Evolutionary conservation across 768 basidiomycete genomes (phyloP), one percentile per base, ranked within the genome.

Genomic region (Suillus hirtellus): DNA sequence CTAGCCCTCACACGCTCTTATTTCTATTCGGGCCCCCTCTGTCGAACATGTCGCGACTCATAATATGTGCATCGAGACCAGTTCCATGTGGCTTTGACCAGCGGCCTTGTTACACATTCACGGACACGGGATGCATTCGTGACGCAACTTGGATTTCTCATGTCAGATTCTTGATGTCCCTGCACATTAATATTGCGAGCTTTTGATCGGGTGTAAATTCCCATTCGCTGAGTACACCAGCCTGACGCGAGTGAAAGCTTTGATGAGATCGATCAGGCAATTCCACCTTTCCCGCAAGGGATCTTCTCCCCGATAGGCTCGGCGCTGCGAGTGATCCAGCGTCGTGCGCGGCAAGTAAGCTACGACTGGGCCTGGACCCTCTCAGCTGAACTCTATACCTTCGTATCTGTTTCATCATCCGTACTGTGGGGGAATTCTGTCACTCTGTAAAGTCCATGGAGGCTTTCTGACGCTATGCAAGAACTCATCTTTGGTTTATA

Each of bases 81-180:
- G 49, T 49, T 4, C 15, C 49, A 49, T 24, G 15, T 24, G 24
- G 49, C 49, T 31, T 49, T 49, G 47, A 24, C 21, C 21, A 24
- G 21, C 21, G 15, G 47, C 44, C 44, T 44, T 4, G 44, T 44
- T 46, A 21, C 44, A 44, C 19, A 9, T 44, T 44, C 43, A 49
- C 46, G n/a, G 46, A 12, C 46, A 12, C 11, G 21, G 17, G n/a
- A 44, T 44, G 44, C 44, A 44, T 46, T 46, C 14, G n/a, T 24
- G 47, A 49, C 47, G 24, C 49, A 49, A 15, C 24, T 49, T 49
- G 27, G 7, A 49, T 49, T 49, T 49, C 49, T 49, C 49, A 49
- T 49, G 49, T 49, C 49, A 24, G 15, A 27, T 27, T 27, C 6
- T 27, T 49, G 24, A 49, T 49, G 24, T 49, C 14, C 27, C 49